Percentiles rank a stretch among this genome's conserved stretches.
These are phyloP conservation scores for Syncephalastrum contaminatum DNA, from an alignment of 371 early-diverging fungal genomes.

Conservation along the genomic window DNA sequence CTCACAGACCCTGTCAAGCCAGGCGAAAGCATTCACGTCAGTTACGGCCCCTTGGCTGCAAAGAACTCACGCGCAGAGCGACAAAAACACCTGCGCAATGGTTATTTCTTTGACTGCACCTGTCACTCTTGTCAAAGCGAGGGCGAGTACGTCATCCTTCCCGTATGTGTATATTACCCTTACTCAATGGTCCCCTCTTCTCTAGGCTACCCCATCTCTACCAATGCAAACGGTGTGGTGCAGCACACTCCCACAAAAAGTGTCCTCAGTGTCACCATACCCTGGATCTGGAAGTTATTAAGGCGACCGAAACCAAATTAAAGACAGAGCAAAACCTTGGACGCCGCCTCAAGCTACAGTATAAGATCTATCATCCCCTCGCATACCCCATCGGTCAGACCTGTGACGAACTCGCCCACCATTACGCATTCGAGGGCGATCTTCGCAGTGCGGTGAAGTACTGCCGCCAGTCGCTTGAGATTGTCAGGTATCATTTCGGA, in stretches of 20 bases:
- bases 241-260: neutral
- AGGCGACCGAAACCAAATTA: neutral
- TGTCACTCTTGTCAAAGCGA: slow-evolving; percentile 20
- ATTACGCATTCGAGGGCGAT: slow-evolving; percentile 10
- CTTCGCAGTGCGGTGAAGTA: slow-evolving; percentile 16
- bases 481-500: slow-evolving; percentile 21
- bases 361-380: slow-evolving; percentile 14
- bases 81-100: slow-evolving; percentile 11
- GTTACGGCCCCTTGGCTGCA: slow-evolving; percentile 36
- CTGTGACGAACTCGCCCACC: slow-evolving; percentile 20
- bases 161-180: neutral
- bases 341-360: slow-evolving; percentile 7
- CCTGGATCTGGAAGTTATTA: neutral
- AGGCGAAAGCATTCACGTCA: neutral
- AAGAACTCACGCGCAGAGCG: slow-evolving; percentile 9
- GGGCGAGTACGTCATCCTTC: slow-evolving; percentile 5
- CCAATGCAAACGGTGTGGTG: neutral
- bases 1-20: neutral
- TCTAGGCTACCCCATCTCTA: too few relatives aligned
- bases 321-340: neutral
- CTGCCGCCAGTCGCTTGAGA: slow-evolving; percentile 17
- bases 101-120: slow-evolving; percentile 31
- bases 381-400: slow-evolving; percentile 21
- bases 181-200: too few relatives aligned
- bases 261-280: neutral